Conservation (phyloP, 2,329 filamentous ascomycete genomes). For the Stagonosporopsis rhizophila region DNA sequence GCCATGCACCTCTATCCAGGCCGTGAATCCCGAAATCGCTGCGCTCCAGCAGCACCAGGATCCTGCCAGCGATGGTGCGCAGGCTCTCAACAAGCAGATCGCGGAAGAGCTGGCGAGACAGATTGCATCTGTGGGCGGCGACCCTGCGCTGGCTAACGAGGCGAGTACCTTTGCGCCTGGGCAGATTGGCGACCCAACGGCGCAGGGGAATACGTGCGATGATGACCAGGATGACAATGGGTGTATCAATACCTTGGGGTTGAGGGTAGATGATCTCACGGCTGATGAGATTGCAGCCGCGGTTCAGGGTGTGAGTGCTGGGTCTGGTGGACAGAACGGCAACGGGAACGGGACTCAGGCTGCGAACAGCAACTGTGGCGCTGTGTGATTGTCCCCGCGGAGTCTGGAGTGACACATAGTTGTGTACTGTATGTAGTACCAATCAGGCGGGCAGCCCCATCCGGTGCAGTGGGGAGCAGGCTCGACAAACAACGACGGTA, state of each 20-base stretch:
- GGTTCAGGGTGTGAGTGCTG: conserved; percentile 46
- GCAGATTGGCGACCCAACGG: conserved; percentile 59
- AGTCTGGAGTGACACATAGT: background rate
- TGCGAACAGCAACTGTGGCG: background rate
- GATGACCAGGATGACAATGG: conserved; percentile 56
- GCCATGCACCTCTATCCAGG: conserved; percentile 61
- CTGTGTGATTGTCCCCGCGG: background rate
- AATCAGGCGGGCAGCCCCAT: background rate
- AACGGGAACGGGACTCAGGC: background rate
- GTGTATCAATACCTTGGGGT: conserved; percentile 62
- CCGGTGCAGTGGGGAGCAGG: background rate
- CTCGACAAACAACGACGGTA: background rate
- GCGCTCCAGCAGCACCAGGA: conserved; percentile 72
- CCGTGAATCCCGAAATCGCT: conserved; percentile 70
- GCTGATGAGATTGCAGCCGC: conserved; percentile 61
- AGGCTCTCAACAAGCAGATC: conserved; percentile 66
- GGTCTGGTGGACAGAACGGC: conserved; percentile 13
- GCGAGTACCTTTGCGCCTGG: conserved; percentile 70
- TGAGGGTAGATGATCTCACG: conserved; percentile 63
- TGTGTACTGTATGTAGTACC: background rate
- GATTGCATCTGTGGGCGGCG: conserved; percentile 67
- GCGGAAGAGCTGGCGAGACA: conserved; percentile 66
- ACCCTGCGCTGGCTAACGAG: conserved; percentile 67
- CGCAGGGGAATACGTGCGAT: conserved; percentile 62
- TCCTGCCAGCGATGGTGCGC: conserved; percentile 65